These are phyloP conservation scores for Pestalotiopsis sp. DNA, from an alignment of 2,329 filamentous ascomycete species.

Conservation along the genomic window DNA sequence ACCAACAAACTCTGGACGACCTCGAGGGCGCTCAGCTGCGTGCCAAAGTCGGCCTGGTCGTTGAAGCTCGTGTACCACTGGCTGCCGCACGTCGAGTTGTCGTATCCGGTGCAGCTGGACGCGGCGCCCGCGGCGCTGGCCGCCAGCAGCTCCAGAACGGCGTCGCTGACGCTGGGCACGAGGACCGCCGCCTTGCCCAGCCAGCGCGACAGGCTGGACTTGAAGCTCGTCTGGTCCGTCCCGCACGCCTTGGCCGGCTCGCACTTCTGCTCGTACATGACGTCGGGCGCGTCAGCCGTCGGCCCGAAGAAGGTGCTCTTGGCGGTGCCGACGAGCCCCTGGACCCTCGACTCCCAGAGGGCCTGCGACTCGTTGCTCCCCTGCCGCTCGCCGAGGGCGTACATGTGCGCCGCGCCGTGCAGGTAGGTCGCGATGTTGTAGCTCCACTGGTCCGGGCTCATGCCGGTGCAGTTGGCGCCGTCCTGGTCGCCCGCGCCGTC, in stretches of 20 bases:
- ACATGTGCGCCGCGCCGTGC: slow-evolving; percentile 41
- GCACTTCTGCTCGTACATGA: slow-evolving; percentile 41
- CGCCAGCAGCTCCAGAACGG: slow-evolving; percentile 31
- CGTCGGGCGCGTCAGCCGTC: slow-evolving; percentile 22
- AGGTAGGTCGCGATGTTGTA: slow-evolving; percentile 46
- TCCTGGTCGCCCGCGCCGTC: slow-evolving; percentile 39
- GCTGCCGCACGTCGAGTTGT: slow-evolving; percentile 33
- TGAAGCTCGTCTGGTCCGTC: slow-evolving; percentile 36
- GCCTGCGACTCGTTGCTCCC: slow-evolving; percentile 3
- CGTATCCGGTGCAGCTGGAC: slow-evolving; percentile 30
- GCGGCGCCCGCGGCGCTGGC: slow-evolving; percentile 35
- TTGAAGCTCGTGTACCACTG: slow-evolving; percentile 36
- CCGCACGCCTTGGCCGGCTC: slow-evolving; percentile 41
- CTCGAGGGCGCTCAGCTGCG: slow-evolving; percentile 37
- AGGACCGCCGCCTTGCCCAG: slow-evolving; percentile 34
- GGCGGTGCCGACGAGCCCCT: slow-evolving; percentile 34
- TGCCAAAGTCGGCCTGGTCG: slow-evolving; percentile 35
- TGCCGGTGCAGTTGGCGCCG: slow-evolving; percentile 29
- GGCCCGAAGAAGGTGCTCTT: slow-evolving; percentile 28
- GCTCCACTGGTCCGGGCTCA: slow-evolving; percentile 39
- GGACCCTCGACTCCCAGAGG: slow-evolving; percentile 34
- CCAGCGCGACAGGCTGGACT: slow-evolving; percentile 31
- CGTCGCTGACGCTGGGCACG: slow-evolving; percentile 32
- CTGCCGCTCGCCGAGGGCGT: slow-evolving; percentile 39
- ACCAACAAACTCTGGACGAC: slow-evolving; percentile 32